These are phyloP conservation scores for Elasticomyces elasticus DNA, from an alignment of 495 filamentous ascomycete genomes.

Conservation along the genomic window DNA sequence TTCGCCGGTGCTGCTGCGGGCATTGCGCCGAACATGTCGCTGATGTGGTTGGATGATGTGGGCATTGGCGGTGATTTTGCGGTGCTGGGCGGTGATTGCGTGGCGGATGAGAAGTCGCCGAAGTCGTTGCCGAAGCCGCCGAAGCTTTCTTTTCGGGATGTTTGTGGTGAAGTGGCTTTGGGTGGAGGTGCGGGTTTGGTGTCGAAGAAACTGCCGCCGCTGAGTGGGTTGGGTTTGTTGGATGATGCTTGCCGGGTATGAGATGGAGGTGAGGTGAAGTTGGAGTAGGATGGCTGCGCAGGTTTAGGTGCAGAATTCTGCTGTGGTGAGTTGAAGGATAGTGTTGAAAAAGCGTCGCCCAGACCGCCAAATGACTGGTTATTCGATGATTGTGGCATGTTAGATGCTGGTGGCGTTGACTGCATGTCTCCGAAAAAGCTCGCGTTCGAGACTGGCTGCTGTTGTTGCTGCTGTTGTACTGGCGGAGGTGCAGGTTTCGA, in stretches of 20 bases:
- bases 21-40: conserved; percentile 61
- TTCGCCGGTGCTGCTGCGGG: conserved; percentile 25
- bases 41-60: conserved; percentile 44
- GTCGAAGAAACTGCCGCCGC: conserved; percentile 74
- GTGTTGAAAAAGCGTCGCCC: conserved; percentile 75
- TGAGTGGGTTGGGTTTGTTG: conserved; percentile 19
- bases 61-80: conserved; percentile 26
- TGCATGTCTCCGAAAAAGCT: conserved; percentile 59
- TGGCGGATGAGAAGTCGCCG: conserved; percentile 31
- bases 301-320: conserved; percentile 47
- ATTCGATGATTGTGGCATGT: conserved; percentile 36
- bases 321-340: conserved; percentile 60
- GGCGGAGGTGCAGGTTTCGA: conserved; percentile 45
- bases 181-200: conserved; percentile 24
- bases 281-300: conserved; percentile 70
- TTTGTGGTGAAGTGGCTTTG: conserved; percentile 14
- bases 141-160: conserved; percentile 6
- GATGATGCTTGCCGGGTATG: conserved; percentile 42
- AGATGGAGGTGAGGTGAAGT: conserved; percentile 51
- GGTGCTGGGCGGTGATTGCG: neutral
- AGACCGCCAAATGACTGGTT: conserved; percentile 58
- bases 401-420: conserved; percentile 37
- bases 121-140: conserved; percentile 24
- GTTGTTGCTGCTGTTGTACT: conserved; percentile 53
- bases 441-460: conserved; percentile 48